These are phyloP conservation scores for Candida berthetii DNA, from an alignment of 805 yeast genomes.

Conservation along the genomic window DNA sequence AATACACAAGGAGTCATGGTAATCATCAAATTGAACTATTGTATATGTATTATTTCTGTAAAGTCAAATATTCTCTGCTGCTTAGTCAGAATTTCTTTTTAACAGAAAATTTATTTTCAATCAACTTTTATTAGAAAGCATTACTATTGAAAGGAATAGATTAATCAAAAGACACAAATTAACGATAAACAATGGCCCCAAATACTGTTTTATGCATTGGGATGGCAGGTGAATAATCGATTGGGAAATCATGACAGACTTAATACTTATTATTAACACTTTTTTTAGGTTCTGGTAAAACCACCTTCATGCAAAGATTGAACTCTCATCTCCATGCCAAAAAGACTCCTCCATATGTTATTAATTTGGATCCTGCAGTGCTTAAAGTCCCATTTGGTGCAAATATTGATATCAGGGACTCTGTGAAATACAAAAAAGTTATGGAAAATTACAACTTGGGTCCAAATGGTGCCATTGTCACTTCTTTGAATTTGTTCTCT, in stretches of 20 bases:
- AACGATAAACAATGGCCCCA: slow-evolving; percentile 24
- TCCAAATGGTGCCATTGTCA: slow-evolving; percentile 98
- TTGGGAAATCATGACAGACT: neutral
- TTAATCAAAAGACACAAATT: too few species aligned
- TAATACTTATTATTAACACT: slow-evolving; percentile 4
- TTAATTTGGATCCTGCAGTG: slow-evolving; percentile 96
- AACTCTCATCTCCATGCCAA: slow-evolving; percentile 80
- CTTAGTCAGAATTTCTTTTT: too few species aligned
- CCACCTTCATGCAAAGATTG: slow-evolving; percentile 94
- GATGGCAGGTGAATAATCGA: slow-evolving; percentile 46
- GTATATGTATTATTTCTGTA: too few species aligned
- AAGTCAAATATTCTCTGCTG: too few species aligned
- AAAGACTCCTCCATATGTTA: slow-evolving; percentile 78
- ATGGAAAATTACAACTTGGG: slow-evolving; percentile 95
- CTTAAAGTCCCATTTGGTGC: slow-evolving; percentile 89
- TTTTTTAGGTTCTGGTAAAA: slow-evolving; percentile 69
- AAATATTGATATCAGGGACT: slow-evolving; percentile 93
- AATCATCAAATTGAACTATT: too few species aligned
- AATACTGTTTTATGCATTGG: slow-evolving; percentile 48
- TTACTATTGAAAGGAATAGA: too few species aligned
- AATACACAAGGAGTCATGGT: too few species aligned
- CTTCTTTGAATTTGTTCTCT: slow-evolving; percentile 84
- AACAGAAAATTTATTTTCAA: neutral
- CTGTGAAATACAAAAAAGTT: slow-evolving; percentile 90
- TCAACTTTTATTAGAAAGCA: too few species aligned